Conservation (phyloP, 2,329 filamentous ascomycete species). For the Aaosphaeria arxii region DNA sequence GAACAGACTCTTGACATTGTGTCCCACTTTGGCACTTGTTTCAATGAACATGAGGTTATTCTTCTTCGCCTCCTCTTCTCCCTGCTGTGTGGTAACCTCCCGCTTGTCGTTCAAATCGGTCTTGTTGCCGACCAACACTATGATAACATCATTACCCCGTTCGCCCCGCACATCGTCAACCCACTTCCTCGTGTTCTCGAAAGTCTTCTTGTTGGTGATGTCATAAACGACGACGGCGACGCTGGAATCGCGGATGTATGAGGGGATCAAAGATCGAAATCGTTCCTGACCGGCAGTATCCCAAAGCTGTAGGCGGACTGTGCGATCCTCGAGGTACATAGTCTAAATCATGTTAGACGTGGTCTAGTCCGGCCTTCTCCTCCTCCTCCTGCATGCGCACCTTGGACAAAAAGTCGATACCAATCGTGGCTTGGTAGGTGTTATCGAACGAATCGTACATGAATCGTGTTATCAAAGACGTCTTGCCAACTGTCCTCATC, state of each 20-base stretch:
- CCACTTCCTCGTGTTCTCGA: constrained; percentile 99
- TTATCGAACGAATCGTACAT: constrained; percentile 99
- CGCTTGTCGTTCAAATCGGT: constrained; percentile 98
- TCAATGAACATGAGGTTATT: constrained; percentile 99
- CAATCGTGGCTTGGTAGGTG: constrained; percentile 98
- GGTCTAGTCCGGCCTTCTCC: too few relatives aligned
- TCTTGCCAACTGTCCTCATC: constrained; percentile 78
- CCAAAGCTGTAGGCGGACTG: constrained; percentile 95
- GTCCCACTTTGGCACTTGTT: constrained; percentile 94
- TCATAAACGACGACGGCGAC: constrained; percentile 99
- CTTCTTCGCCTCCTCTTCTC: constrained; percentile 97
- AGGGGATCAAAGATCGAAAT: constrained; percentile 94
- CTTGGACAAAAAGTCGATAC: constrained; percentile 99
- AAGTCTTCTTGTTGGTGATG: constrained; percentile 94
- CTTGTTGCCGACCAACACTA: constrained; percentile 98
- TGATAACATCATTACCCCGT: constrained; percentile 97
- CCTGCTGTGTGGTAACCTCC: constrained; percentile 93
- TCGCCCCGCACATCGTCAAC: constrained; percentile 97
- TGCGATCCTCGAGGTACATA: constrained; percentile 99
- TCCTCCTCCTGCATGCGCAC: constrained; percentile 43
- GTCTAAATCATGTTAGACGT: constrained; percentile 55
- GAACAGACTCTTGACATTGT: constrained; percentile 97
- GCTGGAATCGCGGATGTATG: constrained; percentile 96
- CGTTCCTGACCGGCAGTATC: constrained; percentile 97
- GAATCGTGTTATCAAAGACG: constrained; percentile 96